Percentiles rank a stretch among this genome's conserved stretches.
These are phyloP conservation scores for Heliamphora pulchella DNA, from an alignment of 179 eudicot species.

Conservation along the genomic window DNA sequence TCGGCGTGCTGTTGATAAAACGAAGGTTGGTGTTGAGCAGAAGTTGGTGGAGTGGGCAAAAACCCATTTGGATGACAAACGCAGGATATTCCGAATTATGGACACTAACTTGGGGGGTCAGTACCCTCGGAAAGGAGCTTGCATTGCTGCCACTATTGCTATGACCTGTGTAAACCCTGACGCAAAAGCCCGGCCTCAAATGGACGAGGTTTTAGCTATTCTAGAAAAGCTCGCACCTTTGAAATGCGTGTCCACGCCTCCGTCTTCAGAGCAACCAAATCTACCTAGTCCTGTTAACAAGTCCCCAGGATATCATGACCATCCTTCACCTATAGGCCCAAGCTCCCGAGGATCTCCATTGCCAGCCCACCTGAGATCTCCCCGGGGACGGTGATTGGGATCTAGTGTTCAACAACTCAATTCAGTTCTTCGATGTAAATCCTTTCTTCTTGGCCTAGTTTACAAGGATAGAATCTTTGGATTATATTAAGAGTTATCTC, in stretches of 20 bases:
- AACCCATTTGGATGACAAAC: conserved; percentile 22
- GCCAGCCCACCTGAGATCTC: conserved; percentile 10
- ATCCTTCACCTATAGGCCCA: conserved; percentile 1
- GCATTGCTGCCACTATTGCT: conserved; percentile 30
- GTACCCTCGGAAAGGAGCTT: conserved; percentile 36
- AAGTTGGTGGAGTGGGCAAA: conserved; percentile 37
- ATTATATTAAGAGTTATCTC: neutral
- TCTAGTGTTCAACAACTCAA: neutral
- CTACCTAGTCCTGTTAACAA: conserved; percentile 11
- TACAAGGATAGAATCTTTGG: neutral
- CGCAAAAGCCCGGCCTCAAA: conserved; percentile 33
- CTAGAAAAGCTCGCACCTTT: conserved; percentile 27
- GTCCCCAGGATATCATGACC: conserved; percentile 11
- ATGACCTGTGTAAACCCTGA: conserved; percentile 27
- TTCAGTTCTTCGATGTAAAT: neutral
- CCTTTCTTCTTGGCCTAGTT: neutral
- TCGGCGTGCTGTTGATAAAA: conserved; percentile 30
- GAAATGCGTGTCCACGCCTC: neutral
- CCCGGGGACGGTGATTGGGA: conserved; percentile 1
- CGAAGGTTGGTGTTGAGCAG: conserved; percentile 27
- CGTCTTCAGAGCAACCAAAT: neutral
- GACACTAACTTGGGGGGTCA: conserved; percentile 42
- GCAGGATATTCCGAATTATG: conserved; percentile 34
- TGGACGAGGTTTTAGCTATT: conserved; percentile 31
- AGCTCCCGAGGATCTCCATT: conserved; percentile 4